Conservation (phyloP, 225 moss, liverwort and hornwort species). For the Bryoerythrophyllum caledonicum region DNA sequence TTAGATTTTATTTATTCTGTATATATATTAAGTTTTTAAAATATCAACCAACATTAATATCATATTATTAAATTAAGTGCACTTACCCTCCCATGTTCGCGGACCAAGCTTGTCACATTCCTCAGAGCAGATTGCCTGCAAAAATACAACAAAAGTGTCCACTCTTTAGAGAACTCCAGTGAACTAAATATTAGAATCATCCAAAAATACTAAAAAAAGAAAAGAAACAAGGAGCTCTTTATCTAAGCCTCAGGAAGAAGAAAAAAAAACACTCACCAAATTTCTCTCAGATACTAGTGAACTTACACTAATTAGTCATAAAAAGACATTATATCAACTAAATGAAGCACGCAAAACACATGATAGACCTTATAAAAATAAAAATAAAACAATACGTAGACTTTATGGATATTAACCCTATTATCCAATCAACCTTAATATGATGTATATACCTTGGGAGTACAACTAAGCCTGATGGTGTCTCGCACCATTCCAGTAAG, state of each 20-base stretch:
- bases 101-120: slow-evolving; percentile 51
- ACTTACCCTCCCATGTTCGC: slow-evolving; percentile 53
- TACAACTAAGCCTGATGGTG: slow-evolving; percentile 49
- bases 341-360: too few relatives aligned
- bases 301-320: too few relatives aligned
- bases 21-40: not conserved
- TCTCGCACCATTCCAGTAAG: slow-evolving; percentile 65
- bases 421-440: not conserved
- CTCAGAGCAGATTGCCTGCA: slow-evolving; percentile 56
- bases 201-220: not conserved
- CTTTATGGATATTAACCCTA: not conserved
- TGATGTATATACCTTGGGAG: slow-evolving; percentile 38
- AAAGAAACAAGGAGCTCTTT: too few relatives aligned
- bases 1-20: too few relatives aligned
- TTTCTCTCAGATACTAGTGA: too few relatives aligned
- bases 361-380: too few relatives aligned
- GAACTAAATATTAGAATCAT: not conserved
- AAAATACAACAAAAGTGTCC: not conserved
- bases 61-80: not conserved
- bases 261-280: too few relatives aligned
- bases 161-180: not conserved
- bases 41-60: not conserved
- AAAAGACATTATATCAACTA: too few relatives aligned
- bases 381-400: too few relatives aligned
- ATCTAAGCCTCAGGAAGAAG: too few relatives aligned